phyloP scores from a whole-genome alignment of 2,329 filamentous ascomycete species.

The Rhinocladiella mackenziei region DNA sequence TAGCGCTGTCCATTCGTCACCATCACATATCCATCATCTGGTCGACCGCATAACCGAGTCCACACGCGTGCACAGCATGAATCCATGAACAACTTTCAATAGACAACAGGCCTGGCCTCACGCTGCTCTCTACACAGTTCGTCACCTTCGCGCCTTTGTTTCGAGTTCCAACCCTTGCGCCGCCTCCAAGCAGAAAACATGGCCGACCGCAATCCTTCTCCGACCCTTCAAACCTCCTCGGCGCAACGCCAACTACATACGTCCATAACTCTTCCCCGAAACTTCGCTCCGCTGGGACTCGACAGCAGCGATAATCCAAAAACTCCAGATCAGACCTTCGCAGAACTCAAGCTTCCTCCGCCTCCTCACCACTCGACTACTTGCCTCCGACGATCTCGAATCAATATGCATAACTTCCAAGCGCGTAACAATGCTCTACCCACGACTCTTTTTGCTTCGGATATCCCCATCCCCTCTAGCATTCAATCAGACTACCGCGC shows the following conservation, averaged over 20 bases:
- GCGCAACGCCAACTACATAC: constrained; percentile 39
- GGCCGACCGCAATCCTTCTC: constrained; percentile 26
- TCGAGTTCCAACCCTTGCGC: constrained; percentile 3
- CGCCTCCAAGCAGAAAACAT: constrained; percentile 9
- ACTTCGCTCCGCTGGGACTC: constrained; percentile 41
- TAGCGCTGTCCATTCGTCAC: constrained; percentile 5
- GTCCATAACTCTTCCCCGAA: constrained; percentile 46
- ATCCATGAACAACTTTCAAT: constrained; percentile 14
- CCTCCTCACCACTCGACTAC: constrained; percentile 44
- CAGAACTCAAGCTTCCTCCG: constrained; percentile 41
- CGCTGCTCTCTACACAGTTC: constrained; percentile 12
- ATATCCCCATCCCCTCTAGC: constrained; percentile 42
- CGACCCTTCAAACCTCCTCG: constrained; percentile 23
- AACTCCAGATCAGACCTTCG: constrained; percentile 42
- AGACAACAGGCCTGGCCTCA: constrained; percentile 13
- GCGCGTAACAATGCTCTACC: constrained; percentile 35
- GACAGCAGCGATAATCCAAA: constrained; percentile 37
- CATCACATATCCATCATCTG: constrained; percentile 7
- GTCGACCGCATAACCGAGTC: constrained; percentile 21
- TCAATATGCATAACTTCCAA: constrained; percentile 36
- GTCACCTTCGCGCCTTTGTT: constrained; percentile 6
- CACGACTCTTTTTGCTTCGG: constrained; percentile 32
- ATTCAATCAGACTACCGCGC: constrained; percentile 18
- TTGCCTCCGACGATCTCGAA: constrained; percentile 40
- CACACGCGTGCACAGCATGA: constrained; percentile 22